These are phyloP conservation scores for Globisporangium irregulare DNA, from an alignment of 352 stramenopile genomes.

Conservation along the genomic window DNA sequence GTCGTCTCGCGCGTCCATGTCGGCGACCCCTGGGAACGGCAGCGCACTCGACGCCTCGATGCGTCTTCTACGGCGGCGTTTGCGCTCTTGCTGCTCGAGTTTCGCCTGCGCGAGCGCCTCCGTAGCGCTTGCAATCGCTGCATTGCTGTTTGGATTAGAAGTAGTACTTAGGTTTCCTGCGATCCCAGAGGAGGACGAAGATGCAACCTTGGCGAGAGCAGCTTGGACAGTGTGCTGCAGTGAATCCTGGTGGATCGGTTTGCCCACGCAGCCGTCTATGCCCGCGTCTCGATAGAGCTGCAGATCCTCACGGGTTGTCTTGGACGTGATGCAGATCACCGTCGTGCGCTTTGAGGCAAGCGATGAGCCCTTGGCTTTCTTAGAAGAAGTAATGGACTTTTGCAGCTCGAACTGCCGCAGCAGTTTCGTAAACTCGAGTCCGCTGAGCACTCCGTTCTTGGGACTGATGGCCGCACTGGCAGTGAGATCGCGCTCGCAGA, in stretches of 20 bases:
- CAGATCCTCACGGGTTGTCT: constrained; percentile 67
- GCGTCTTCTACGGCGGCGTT: constrained; percentile 27
- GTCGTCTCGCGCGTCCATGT: constrained; percentile 53
- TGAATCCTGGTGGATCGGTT: constrained; percentile 64
- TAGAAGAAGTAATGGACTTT: constrained; percentile 28
- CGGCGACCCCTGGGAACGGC: constrained; percentile 38
- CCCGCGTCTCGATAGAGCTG: constrained; percentile 85
- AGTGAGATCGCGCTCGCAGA: constrained; percentile 75
- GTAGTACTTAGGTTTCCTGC: neutral
- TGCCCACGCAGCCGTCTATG: constrained; percentile 91
- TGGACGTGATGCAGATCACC: constrained; percentile 71
- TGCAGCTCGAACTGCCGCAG: constrained; percentile 80
- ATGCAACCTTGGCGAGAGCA: constrained; percentile 40
- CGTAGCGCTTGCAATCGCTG: constrained; percentile 30
- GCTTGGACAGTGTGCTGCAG: constrained; percentile 79
- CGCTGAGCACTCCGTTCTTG: constrained; percentile 29
- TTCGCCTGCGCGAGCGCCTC: constrained; percentile 46
- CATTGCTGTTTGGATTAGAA: neutral
- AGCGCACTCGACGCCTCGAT: constrained; percentile 43
- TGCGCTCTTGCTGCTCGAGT: constrained; percentile 37
- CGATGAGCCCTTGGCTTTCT: neutral
- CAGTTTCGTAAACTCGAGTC: constrained; percentile 73
- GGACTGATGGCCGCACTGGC: too few relatives aligned
- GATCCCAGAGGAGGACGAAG: neutral
- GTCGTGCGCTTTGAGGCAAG: constrained; percentile 27